Evolutionary conservation across 2,329 filamentous ascomycete genomes (phyloP).

Genomic region (Aspergillus ochraceoroseus): DNA sequence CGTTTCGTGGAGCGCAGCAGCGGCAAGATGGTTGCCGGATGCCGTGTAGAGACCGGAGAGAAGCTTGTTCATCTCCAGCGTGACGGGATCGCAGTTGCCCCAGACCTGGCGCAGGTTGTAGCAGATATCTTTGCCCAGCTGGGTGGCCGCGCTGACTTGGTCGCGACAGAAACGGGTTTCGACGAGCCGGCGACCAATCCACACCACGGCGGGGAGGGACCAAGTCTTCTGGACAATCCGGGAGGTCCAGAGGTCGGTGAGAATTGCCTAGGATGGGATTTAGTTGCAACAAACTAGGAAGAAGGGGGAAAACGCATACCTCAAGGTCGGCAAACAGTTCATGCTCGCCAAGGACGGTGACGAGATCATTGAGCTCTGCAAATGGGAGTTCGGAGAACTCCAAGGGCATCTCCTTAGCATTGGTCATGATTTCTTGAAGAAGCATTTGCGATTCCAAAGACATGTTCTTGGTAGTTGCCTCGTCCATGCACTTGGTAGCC

Average conservation of each 20-base stretch:
- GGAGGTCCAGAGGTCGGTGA: constrained; percentile 46
- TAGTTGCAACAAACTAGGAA: background rate
- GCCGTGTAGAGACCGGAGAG: constrained; percentile 49
- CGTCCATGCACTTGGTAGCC: constrained; percentile 28
- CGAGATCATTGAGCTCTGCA: constrained; percentile 35
- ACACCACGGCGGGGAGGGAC: constrained; percentile 46
- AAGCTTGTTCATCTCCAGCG: constrained; percentile 48
- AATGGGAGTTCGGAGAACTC: constrained; percentile 37
- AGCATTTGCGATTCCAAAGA: constrained; percentile 32
- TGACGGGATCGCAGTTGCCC: constrained; percentile 46
- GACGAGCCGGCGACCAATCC: constrained; percentile 51
- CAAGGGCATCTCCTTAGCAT: constrained; percentile 29
- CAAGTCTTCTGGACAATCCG: constrained; percentile 46
- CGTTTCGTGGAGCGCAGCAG: constrained; percentile 31
- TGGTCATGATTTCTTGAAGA: constrained; percentile 32
- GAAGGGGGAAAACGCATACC: constrained; percentile 15
- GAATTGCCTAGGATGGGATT: constrained; percentile 28
- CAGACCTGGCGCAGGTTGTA: constrained; percentile 54
- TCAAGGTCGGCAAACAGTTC: constrained; percentile 38
- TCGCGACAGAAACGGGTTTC: constrained; percentile 50
- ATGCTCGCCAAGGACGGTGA: constrained; percentile 37
- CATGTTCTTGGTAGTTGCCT: constrained; percentile 30
- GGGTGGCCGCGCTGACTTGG: constrained; percentile 42
- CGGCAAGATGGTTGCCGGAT: constrained; percentile 30
- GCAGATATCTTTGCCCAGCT: constrained; percentile 51